These are phyloP conservation scores for Strobilomyces echinocephalus DNA, from an alignment of 768 basidiomycete genomes.

Conservation along the genomic window DNA sequence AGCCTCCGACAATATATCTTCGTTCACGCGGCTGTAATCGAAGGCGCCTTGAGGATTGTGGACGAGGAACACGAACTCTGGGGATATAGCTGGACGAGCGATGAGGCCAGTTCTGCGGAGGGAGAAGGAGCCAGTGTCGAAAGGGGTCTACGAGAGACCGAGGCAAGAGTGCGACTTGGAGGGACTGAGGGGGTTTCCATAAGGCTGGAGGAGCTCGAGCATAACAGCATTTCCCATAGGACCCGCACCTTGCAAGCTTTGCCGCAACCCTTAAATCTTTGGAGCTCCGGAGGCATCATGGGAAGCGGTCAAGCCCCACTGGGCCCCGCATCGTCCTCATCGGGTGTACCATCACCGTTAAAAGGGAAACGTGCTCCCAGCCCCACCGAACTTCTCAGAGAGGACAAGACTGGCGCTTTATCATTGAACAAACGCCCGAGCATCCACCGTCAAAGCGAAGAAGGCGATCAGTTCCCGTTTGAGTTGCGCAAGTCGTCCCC, in stretches of 20 bases:
- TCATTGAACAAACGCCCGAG: constrained; percentile 64
- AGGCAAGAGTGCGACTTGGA: constrained; percentile 7
- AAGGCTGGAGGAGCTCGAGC: neutral
- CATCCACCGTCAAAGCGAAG: constrained; percentile 43
- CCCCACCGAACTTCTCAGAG: constrained; percentile 63
- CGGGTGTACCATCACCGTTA: constrained; percentile 29
- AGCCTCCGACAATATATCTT: constrained; percentile 93
- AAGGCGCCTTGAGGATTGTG: constrained; percentile 71
- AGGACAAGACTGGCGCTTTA: constrained; percentile 53
- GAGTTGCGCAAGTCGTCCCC: constrained; percentile 10
- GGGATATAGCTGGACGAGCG: constrained; percentile 20
- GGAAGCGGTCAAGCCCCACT: constrained; percentile 3
- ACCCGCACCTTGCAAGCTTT: constrained; percentile 6
- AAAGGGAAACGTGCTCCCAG: constrained; percentile 65
- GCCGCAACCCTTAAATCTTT: neutral
- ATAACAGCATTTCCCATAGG: constrained; percentile 1
- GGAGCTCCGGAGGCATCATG: constrained; percentile 5
- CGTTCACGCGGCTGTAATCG: constrained; percentile 80
- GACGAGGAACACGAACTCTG: constrained; percentile 59
- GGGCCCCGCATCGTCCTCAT: constrained; percentile 11
- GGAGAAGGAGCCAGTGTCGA: constrained; percentile 4
- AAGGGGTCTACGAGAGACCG: constrained; percentile 17
- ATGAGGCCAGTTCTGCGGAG: constrained; percentile 18
- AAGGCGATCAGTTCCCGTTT: constrained; percentile 10
- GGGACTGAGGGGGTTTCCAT: neutral